These are phyloP conservation scores for Catunica adiposa DNA, from an alignment of 2,329 filamentous ascomycete genomes.

Conservation along the genomic window DNA sequence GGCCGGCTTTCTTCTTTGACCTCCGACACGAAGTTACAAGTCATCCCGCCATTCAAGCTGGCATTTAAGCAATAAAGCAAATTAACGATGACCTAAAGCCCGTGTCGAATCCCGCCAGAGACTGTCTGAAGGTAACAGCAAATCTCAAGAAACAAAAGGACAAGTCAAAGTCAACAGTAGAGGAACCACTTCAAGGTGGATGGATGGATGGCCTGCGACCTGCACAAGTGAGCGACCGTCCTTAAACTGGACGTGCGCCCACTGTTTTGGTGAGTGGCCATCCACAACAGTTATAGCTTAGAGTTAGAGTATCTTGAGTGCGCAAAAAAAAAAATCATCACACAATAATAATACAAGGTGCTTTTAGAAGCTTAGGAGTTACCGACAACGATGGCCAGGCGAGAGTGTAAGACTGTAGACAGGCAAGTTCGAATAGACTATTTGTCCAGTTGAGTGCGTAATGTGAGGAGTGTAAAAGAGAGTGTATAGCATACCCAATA, in stretches of 20 bases:
- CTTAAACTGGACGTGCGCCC: too few relatives aligned
- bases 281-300: neutral
- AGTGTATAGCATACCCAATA: neutral
- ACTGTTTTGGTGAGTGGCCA: too few relatives aligned
- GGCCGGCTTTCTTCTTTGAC: too few relatives aligned
- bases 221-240: too few relatives aligned
- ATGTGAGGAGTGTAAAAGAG: neutral
- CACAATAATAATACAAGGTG: neutral
- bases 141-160: neutral
- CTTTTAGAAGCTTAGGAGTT: neutral
- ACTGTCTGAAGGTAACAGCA: neutral
- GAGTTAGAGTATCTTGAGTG: neutral
- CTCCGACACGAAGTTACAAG: too few relatives aligned
- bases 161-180: neutral
- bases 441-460: neutral
- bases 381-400: neutral
- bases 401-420: too few relatives aligned
- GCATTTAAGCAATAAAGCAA: too few relatives aligned
- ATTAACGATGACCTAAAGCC: neutral
- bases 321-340: neutral
- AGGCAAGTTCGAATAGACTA: too few relatives aligned
- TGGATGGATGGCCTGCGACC: too few relatives aligned
- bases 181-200: too few relatives aligned
- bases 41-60: too few relatives aligned
- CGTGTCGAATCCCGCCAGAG: neutral